Conservation (phyloP, 2,329 filamentous ascomycete genomes). For the Colletotrichum nymphaeae region DNA sequence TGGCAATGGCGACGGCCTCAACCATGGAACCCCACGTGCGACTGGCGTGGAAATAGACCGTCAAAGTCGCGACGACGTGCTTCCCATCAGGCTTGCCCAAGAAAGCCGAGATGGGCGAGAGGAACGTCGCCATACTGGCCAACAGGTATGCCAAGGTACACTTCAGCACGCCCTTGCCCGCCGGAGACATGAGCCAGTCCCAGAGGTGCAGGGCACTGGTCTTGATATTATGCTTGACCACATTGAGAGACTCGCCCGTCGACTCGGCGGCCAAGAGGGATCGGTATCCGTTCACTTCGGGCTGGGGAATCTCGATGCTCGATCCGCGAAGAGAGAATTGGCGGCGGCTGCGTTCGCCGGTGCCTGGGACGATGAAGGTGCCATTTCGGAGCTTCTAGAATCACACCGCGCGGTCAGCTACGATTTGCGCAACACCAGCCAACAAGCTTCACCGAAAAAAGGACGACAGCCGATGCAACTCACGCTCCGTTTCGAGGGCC, state of each 20-base stretch:
- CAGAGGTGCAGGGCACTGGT: constrained; percentile 55
- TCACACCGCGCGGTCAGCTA: constrained; percentile 14
- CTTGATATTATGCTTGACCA: constrained; percentile 50
- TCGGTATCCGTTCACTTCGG: constrained; percentile 45
- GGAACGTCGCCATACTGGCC: constrained; percentile 88
- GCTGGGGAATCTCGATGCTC: constrained; percentile 45
- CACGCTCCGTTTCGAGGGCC: constrained; percentile 60
- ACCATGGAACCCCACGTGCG: constrained; percentile 90
- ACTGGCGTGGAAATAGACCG: constrained; percentile 94
- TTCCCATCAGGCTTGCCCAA: constrained; percentile 90
- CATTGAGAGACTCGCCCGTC: constrained; percentile 47
- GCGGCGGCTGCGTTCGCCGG: constrained; percentile 85
- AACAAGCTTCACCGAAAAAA: neutral
- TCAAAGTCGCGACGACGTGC: constrained; percentile 92
- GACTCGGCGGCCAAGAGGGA: constrained; percentile 50
- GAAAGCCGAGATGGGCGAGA: constrained; percentile 76
- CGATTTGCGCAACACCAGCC: neutral
- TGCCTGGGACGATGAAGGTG: constrained; percentile 87
- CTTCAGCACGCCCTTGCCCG: constrained; percentile 85
- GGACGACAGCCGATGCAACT: constrained; percentile 38
- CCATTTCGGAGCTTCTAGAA: constrained; percentile 80
- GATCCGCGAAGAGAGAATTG: constrained; percentile 79
- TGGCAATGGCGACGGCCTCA: constrained; percentile 82
- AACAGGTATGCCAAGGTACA: constrained; percentile 91
- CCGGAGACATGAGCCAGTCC: constrained; percentile 75